Evolutionary conservation across 2,329 filamentous ascomycete species (phyloP).

Genomic region (Fusarium subtropicale): DNA sequence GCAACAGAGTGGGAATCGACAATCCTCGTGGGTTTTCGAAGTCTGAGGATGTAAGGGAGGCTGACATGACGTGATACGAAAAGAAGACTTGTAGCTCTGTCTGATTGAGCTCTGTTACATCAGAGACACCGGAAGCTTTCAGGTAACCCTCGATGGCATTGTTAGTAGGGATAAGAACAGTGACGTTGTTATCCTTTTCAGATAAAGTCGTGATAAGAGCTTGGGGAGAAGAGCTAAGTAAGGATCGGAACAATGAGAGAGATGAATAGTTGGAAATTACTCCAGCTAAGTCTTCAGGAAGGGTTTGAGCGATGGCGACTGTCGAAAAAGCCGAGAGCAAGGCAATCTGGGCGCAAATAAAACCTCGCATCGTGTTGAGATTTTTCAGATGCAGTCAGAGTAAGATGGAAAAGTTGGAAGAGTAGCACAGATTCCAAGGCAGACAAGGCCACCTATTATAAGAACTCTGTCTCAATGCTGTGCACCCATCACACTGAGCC

Average conservation of each 20-base stretch:
- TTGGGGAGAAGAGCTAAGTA: constrained; percentile 8
- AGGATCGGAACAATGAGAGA: constrained; percentile 32
- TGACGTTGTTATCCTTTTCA: constrained; percentile 25
- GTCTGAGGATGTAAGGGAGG: constrained; percentile 13
- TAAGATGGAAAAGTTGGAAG: accelerated
- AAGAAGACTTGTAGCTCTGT: constrained; percentile 31
- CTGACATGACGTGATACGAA: constrained; percentile 32
- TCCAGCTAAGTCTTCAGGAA: constrained; percentile 15
- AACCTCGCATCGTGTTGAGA: constrained; percentile 10
- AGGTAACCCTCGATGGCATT: constrained; percentile 36
- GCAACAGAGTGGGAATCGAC: constrained; percentile 28
- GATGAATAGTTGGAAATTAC: constrained; percentile 26
- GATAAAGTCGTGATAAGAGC: constrained; percentile 6
- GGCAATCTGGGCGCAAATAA: neutral
- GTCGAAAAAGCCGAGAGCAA: constrained; percentile 5
- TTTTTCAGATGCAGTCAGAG: neutral
- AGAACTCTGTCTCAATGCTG: neutral
- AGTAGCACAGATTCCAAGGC: neutral
- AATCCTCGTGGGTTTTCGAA: constrained; percentile 21
- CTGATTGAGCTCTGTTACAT: constrained; percentile 12
- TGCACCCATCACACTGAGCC: neutral
- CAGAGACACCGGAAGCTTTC: neutral
- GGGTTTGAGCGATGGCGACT: constrained; percentile 14
- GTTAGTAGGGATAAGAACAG: constrained; percentile 38
- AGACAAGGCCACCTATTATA: neutral